phyloP scores from a whole-genome alignment of 2,329 filamentous ascomycete genomes.

The Claviceps lovelessii region DNA sequence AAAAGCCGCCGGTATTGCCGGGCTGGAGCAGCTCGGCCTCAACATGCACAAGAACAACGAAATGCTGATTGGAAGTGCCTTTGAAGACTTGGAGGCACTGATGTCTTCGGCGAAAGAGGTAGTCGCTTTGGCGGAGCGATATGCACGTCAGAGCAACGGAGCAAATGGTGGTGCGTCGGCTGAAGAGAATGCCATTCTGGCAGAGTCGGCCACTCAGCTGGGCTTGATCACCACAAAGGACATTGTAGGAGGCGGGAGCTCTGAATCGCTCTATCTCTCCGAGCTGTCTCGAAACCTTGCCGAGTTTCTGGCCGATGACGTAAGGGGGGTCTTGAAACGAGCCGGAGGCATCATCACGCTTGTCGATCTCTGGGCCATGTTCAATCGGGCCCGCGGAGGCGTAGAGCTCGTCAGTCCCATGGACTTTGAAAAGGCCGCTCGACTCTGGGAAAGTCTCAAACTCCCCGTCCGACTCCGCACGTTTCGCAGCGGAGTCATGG shows the following conservation, averaged over 20 bases:
- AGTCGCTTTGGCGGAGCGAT: slow-evolving; percentile 78
- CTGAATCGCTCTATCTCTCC: slow-evolving; percentile 77
- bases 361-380: slow-evolving; percentile 85
- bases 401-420: slow-evolving; percentile 86
- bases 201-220: slow-evolving; percentile 63
- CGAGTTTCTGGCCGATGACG: slow-evolving; percentile 79
- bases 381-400: slow-evolving; percentile 83
- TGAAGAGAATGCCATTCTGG: slow-evolving; percentile 61
- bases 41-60: slow-evolving; percentile 88
- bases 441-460: slow-evolving; percentile 74
- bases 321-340: slow-evolving; percentile 58
- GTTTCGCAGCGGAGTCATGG: slow-evolving; percentile 88
- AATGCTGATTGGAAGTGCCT: slow-evolving; percentile 79
- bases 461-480: slow-evolving; percentile 74
- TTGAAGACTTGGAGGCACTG: slow-evolving; percentile 88
- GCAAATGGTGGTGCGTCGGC: slow-evolving; percentile 45
- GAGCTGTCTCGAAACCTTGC: slow-evolving; percentile 74
- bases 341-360: slow-evolving; percentile 81
- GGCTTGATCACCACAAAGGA: slow-evolving; percentile 91
- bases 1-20: slow-evolving; percentile 76
- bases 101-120: slow-evolving; percentile 98
- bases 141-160: slow-evolving; percentile 53
- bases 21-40: slow-evolving; percentile 71
- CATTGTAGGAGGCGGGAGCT: slow-evolving; percentile 62
- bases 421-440: slow-evolving; percentile 82